These are phyloP conservation scores for Phytophthora sansomeana DNA, from an alignment of 352 stramenopile species.

Conservation along the genomic window DNA sequence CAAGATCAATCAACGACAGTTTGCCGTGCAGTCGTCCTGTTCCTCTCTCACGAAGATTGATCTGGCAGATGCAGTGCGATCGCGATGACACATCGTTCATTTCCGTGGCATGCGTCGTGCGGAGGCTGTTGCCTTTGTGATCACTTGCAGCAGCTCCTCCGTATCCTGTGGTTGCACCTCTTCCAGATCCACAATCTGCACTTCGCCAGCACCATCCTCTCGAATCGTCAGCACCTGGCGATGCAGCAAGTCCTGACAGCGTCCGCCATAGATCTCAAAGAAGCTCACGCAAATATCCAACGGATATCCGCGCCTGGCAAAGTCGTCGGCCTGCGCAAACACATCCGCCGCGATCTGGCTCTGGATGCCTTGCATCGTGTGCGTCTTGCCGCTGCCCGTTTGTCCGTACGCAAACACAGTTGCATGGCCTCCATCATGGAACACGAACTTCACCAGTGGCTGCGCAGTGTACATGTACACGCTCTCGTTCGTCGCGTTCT, in stretches of 20 bases:
- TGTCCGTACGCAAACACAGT: constrained; percentile 98
- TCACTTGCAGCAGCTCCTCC: constrained; percentile 94
- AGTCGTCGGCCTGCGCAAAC: constrained; percentile 77
- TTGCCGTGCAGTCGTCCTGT: constrained; percentile 79
- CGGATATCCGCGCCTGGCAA: constrained; percentile 52
- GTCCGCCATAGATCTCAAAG: constrained; percentile 98
- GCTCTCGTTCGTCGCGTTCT: constrained; percentile 91
- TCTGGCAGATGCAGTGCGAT: constrained; percentile 97
- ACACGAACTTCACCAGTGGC: constrained; percentile 96
- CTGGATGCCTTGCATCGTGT: constrained; percentile 94
- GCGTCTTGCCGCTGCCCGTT: constrained; percentile 94
- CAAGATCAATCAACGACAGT: constrained; percentile 97
- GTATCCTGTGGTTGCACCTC: constrained; percentile 90
- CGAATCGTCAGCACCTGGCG: constrained; percentile 92
- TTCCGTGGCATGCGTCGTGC: constrained; percentile 97
- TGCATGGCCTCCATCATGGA: constrained; percentile 89
- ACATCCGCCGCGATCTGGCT: constrained; percentile 78
- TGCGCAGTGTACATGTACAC: constrained; percentile 94
- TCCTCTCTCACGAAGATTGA: constrained; percentile 77
- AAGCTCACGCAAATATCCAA: constrained; percentile 94
- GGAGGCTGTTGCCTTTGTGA: constrained; percentile 91
- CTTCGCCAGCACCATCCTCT: constrained; percentile 94
- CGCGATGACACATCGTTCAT: constrained; percentile 96
- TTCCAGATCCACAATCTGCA: constrained; percentile 96
- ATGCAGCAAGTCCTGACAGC: constrained; percentile 95